phyloP scores from a whole-genome alignment of 371 early-diverging fungal genomes.

The Sporodiniella umbellata region DNA sequence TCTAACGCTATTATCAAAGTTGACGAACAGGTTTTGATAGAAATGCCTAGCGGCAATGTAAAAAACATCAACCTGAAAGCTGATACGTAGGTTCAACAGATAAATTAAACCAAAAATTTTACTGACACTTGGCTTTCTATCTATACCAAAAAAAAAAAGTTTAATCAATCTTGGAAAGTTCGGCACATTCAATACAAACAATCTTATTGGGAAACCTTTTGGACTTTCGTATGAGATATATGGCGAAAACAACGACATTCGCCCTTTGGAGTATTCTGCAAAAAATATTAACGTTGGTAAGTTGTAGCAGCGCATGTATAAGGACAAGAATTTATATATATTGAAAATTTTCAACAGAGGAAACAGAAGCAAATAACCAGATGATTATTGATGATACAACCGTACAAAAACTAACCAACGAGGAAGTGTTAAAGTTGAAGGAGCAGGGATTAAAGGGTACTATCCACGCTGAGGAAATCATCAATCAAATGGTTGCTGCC shows the following conservation, averaged over 20 bases:
- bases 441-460: slow-evolving; percentile 70
- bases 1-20: slow-evolving; percentile 37
- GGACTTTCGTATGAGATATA: slow-evolving; percentile 86
- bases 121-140: too few relatives aligned
- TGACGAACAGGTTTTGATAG: slow-evolving; percentile 68
- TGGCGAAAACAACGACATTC: slow-evolving; percentile 47
- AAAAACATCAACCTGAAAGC: slow-evolving; percentile 74
- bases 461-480: slow-evolving; percentile 61
- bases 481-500: slow-evolving; percentile 76
- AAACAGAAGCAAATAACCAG: slow-evolving; percentile 84
- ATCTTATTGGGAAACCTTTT: slow-evolving; percentile 80
- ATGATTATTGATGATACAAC: slow-evolving; percentile 69
- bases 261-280: slow-evolving; percentile 36
- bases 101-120: too few relatives aligned
- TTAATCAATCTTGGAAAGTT: slow-evolving; percentile 87
- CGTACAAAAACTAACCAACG: slow-evolving; percentile 79
- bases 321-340: too few relatives aligned
- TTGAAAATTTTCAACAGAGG: too few relatives aligned
- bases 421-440: slow-evolving; percentile 85
- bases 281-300: slow-evolving; percentile 42
- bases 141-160: slow-evolving; percentile 35
- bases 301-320: too few relatives aligned
- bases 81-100: slow-evolving; percentile 51
- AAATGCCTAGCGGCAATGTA: slow-evolving; percentile 83
- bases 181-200: slow-evolving; percentile 77